Conservation (phyloP, 805 yeast species). For the Candida xyloterini region DNA sequence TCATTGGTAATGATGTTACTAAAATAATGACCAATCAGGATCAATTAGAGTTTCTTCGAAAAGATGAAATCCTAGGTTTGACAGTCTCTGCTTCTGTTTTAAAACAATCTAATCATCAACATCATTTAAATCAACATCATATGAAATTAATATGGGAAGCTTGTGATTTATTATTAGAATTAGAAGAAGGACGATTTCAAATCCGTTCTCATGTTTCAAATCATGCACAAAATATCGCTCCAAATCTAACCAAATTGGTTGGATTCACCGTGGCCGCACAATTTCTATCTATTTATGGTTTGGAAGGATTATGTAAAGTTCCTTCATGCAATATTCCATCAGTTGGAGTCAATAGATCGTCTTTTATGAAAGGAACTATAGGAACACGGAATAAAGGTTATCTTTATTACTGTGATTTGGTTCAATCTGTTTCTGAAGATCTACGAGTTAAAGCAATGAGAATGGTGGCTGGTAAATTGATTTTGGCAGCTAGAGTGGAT, state of each 20-base stretch:
- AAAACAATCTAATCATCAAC: slow-evolving; percentile 22
- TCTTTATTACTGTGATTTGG: slow-evolving; percentile 56
- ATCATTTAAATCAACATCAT: slow-evolving; percentile 25
- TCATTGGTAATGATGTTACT: slow-evolving; percentile 43
- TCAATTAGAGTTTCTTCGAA: slow-evolving; percentile 44
- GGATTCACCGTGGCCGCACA: slow-evolving; percentile 75
- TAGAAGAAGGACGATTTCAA: slow-evolving; percentile 41
- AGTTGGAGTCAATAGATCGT: slow-evolving; percentile 54
- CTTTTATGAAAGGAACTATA: slow-evolving; percentile 39
- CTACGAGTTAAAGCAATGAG: slow-evolving; percentile 68
- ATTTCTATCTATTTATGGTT: slow-evolving; percentile 68
- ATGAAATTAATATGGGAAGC: slow-evolving; percentile 40
- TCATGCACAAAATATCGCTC: slow-evolving; percentile 62
- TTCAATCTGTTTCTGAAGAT: slow-evolving; percentile 57
- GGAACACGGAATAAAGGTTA: slow-evolving; percentile 67
- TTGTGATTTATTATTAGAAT: slow-evolving; percentile 44
- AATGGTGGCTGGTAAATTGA: slow-evolving; percentile 72
- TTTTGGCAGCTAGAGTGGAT: slow-evolving; percentile 83
- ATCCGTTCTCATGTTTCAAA: slow-evolving; percentile 55
- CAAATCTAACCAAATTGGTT: slow-evolving; percentile 70
- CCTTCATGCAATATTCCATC: slow-evolving; percentile 87
- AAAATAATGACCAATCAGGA: slow-evolving; percentile 25
- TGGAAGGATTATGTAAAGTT: slow-evolving; percentile 57
- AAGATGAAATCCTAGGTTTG: slow-evolving; percentile 67
- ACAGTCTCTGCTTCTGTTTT: slow-evolving; percentile 68